Evolutionary conservation across 2,329 filamentous ascomycete species (phyloP), one percentile per base, ranked within the genome.

Genomic region (Penicillium sp.): DNA sequence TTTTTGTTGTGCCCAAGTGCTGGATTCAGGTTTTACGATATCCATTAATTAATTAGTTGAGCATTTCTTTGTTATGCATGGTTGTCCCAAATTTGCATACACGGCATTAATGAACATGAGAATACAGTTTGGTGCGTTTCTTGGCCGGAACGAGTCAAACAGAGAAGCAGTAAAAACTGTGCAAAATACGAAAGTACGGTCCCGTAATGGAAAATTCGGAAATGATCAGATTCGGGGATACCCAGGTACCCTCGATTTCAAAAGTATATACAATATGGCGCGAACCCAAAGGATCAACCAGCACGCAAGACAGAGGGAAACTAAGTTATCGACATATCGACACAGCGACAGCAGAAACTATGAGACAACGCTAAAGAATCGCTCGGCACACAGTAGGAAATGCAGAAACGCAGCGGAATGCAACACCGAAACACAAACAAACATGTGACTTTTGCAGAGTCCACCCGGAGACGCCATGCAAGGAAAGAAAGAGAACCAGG

Each of bases 321-420:
- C 22, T 13, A 40, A 25, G 11, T 25, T 25, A 40, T 40, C 14
- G 38, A 41, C 22, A 51, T 28, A 47, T 44, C 10, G 27, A 50
- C 25, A 48, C 33, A 30, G 22, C 27, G 18, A 47, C 20, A 3
- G 10, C n/a, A 48, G 16, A 14, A 30, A 41, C 18, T 53, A 49
- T 44, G 54, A 48, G 41, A 49, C 33, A 57, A 48, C 58, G 58
- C 58, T 61, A 55, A 38, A 46, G 52, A 60, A 58, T 56, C 49
- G 51, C 60, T 57, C 41, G 56, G 42, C 10, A 52, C 6, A 27
- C 28, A 44, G 41, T 14, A 18, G 30, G 25, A 33, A 16, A 44
- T 45, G 42, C 30, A 38, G 39, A 31, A 30, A 42, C 43, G 40
- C 44, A 30, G n/a, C 25, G 25, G 43, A 55, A 54, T 60, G 54